These are phyloP conservation scores for Capsicum chinense DNA, from an alignment of 257 asterid species.

Conservation along the genomic window DNA sequence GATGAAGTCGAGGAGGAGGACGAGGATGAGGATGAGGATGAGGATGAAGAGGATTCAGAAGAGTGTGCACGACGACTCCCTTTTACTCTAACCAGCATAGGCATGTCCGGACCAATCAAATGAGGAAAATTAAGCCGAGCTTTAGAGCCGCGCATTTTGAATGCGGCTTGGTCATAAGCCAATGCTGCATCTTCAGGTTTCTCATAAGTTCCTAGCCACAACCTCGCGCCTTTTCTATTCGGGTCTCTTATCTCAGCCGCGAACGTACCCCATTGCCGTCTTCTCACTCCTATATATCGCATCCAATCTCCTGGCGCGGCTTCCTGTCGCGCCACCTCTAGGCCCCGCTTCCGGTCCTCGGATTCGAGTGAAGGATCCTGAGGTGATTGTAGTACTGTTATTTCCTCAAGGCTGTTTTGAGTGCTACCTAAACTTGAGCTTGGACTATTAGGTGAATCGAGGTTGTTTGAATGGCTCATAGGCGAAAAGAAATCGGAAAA, in stretches of 20 bases:
- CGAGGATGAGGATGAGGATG: neutral
- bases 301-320: constrained; percentile 28
- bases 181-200: constrained; percentile 48
- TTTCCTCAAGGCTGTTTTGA: neutral
- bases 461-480: neutral
- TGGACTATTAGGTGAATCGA: neutral
- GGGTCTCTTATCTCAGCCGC: constrained; percentile 49
- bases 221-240: constrained; percentile 33
- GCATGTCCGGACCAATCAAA: constrained; percentile 28
- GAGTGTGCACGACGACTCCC: constrained; percentile 24
- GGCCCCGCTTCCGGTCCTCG: neutral
- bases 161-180: constrained; percentile 51
- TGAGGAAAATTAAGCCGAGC: constrained; percentile 46
- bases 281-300: constrained; percentile 45
- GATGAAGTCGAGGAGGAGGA: neutral
- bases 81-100: constrained; percentile 31
- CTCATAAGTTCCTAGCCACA: constrained; percentile 52
- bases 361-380: neutral
- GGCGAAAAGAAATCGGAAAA: constrained; percentile 26
- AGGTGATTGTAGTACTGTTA: neutral
- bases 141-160: constrained; percentile 38
- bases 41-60: neutral
- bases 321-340: neutral
- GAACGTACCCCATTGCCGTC: constrained; percentile 53
- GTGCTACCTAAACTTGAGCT: constrained; percentile 12